Base-by-base conservation (phyloP, 2,329 filamentous ascomycete species). In the Aspergillus glaucus region DNA sequence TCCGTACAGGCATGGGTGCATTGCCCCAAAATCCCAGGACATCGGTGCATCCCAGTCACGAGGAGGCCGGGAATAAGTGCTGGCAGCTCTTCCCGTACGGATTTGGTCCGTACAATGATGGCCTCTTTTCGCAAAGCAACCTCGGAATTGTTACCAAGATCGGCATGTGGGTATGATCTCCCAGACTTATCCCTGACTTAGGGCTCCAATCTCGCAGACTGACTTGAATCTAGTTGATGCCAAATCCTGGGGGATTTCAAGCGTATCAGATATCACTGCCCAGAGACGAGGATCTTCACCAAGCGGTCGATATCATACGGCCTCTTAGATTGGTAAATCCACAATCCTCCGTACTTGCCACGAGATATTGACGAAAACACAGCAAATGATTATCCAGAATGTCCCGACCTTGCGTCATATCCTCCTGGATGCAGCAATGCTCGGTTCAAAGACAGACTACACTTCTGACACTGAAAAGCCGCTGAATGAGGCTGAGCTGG, bases 81-180 rank as follows among this genome's bases (percentile, higher is more conserved):
- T 73, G 71, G 71, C 72, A 74, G 52, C 57, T 66, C 1, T 75
- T 75, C 50, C 65, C 69, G 66, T 49, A 49, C 39, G 71, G 72
- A 0, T 74, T 71, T 49, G 71, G 70, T 1, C 70, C 71, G 1
- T 60, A 60, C 26, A 59, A 60, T 14, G 66, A 68, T 46, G 74
- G 75, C 2, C 68, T 80, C 12, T 80, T 80, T 54, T 70, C 73
- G 0, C 77, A 80, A 56, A 73, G 69, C 17, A 78, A 75, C 50
- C 67, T 79, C 10, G 78, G 77, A 28, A 75, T 80, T 32, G 73
- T 79, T 6, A 75, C 74, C 3, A 79, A 80, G 60, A 76, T 81
- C 70, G 78, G 78, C 0, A 70, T 80, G 54, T 73, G 68, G 63
- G 40, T 42, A 42, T 42, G 40, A 22, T 19, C 3, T 9, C n/a